Evolutionary conservation across 1,139 yeast species (phyloP).

Genomic region (Pichia sp.): DNA sequence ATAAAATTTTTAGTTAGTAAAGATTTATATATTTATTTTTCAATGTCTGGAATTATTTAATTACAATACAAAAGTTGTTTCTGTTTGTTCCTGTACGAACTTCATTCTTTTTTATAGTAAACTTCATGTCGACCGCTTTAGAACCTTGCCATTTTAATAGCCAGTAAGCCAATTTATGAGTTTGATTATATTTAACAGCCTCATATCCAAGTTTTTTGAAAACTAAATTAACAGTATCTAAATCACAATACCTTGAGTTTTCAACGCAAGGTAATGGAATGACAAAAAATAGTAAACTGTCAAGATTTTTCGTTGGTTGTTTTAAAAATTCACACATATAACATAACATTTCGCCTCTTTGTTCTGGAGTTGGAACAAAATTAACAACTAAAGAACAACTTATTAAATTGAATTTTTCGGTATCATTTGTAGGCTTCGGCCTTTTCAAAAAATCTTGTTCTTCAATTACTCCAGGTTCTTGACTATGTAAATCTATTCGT

Average conservation of each 20-base stretch:
- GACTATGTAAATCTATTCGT: constrained; percentile 77
- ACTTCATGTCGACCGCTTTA: constrained; percentile 7
- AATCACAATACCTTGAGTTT: constrained; percentile 74
- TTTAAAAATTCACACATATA: constrained; percentile 54
- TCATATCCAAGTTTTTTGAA: constrained; percentile 55
- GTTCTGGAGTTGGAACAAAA: constrained; percentile 68
- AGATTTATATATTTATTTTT: not conserved
- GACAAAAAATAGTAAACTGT: constrained; percentile 52
- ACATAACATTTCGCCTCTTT: constrained; percentile 71
- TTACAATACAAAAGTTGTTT: constrained; percentile 57
- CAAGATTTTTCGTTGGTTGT: constrained; percentile 23
- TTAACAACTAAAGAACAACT: constrained; percentile 85
- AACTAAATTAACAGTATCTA: constrained; percentile 36
- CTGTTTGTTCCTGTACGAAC: constrained; percentile 45
- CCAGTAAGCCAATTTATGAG: constrained; percentile 77
- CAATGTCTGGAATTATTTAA: not conserved
- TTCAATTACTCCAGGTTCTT: constrained; percentile 54
- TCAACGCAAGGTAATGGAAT: constrained; percentile 80
- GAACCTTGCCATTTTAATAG: constrained; percentile 47
- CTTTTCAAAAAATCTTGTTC: constrained; percentile 83
- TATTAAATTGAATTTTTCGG: constrained; percentile 53
- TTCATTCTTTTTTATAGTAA: constrained; percentile 38
- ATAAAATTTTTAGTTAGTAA: not conserved
- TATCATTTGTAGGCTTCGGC: constrained; percentile 44
- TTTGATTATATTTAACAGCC: constrained; percentile 43